A percentile compares a stretch with the other conserved stretches of the same genome.
These are phyloP conservation scores for Diospyros lotus DNA, from an alignment of 148 eudicot genomes.

Conservation along the genomic window DNA sequence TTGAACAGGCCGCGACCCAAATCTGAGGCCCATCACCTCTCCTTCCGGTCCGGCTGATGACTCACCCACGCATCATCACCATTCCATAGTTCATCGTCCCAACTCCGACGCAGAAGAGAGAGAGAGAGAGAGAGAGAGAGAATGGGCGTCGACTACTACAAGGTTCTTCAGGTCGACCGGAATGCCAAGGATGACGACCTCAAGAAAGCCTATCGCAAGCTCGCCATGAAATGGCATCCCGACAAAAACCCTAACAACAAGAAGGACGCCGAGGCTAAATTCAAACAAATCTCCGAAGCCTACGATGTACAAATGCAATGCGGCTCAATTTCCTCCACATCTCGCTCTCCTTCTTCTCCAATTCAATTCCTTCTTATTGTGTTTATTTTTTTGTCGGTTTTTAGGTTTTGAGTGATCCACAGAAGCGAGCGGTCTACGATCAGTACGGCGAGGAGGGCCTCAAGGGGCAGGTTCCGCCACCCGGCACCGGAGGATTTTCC, in stretches of 20 bases:
- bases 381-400: background rate
- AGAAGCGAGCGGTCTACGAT: slow-evolving; percentile 71
- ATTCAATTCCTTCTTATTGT: background rate
- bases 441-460: slow-evolving; percentile 84
- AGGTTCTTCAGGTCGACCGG: slow-evolving; percentile 50
- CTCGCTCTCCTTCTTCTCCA: background rate
- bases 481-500: slow-evolving; percentile 40
- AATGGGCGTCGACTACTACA: slow-evolving; percentile 69
- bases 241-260: slow-evolving; percentile 73
- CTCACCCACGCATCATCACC: no score
- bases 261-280: slow-evolving; percentile 72
- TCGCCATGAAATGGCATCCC: slow-evolving; percentile 81
- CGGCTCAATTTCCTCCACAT: no score
- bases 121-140: slow-evolving; percentile 7
- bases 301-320: slow-evolving; percentile 40
- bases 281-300: slow-evolving; percentile 77
- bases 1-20: no score
- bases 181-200: slow-evolving; percentile 60
- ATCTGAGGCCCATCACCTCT: no score
- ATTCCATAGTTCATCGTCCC: no score
- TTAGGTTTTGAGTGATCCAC: slow-evolving; percentile 85
- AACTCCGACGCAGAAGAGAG: background rate
- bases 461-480: slow-evolving; percentile 75
- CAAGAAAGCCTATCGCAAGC: slow-evolving; percentile 59
- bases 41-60: no score